A percentile compares a stretch with the other conserved stretches of the same genome.
Conservation (phyloP, 257 asterid genomes). For the Cruciata laevipes region DNA sequence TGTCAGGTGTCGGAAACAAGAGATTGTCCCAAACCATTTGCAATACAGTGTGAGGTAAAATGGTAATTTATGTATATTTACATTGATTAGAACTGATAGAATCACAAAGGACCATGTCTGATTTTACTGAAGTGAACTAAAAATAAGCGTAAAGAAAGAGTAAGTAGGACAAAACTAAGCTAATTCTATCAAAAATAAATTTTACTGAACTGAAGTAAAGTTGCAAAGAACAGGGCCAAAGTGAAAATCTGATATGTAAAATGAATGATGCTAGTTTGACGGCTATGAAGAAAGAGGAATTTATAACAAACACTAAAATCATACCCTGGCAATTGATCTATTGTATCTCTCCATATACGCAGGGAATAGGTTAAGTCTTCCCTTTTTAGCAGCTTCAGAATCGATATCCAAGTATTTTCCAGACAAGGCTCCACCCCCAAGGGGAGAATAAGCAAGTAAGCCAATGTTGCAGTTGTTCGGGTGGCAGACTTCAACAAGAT, state of each 20-base stretch:
- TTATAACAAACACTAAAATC: not conserved
- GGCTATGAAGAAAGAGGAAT: too few relatives aligned
- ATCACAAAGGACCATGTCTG: not conserved
- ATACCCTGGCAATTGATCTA: slow-evolving; percentile 60
- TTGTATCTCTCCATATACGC: slow-evolving; percentile 94
- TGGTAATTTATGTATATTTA: not conserved
- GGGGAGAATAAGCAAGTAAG: slow-evolving; percentile 86
- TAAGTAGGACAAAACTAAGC: not conserved
- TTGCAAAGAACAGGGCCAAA: too few relatives aligned
- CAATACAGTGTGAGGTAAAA: not conserved
- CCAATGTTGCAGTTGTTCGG: slow-evolving; percentile 84
- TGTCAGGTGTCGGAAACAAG: not conserved
- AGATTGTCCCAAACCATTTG: not conserved
- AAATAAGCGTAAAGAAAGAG: not conserved
- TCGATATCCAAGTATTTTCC: slow-evolving; percentile 71
- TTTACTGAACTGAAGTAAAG: too few relatives aligned
- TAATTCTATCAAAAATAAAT: too few relatives aligned
- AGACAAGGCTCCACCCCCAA: slow-evolving; percentile 69
- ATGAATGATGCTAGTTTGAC: too few relatives aligned
- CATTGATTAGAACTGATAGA: not conserved
- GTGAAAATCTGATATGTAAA: too few relatives aligned
- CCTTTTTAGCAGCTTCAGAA: slow-evolving; percentile 69
- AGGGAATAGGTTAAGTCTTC: slow-evolving; percentile 75
- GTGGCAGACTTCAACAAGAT: slow-evolving; percentile 89
- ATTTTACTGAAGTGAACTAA: not conserved